phyloP scores from a whole-genome alignment of 208 protist genomes.

The Phytomonas sp. region DNA sequence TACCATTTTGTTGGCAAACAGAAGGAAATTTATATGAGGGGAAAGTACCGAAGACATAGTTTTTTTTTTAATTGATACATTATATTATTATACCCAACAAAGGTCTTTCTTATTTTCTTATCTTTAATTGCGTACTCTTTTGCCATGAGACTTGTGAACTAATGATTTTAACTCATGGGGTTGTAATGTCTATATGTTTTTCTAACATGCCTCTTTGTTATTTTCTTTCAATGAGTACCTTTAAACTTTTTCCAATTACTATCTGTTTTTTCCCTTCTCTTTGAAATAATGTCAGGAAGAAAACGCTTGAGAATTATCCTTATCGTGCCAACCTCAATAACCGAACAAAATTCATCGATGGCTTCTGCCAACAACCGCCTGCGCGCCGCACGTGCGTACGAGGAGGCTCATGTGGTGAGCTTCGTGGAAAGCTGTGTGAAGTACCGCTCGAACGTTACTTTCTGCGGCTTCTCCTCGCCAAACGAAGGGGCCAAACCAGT shows the following conservation, averaged over 20 bases:
- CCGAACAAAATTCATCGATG: background rate
- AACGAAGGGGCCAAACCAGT: constrained; percentile 7
- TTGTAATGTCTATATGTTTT: background rate
- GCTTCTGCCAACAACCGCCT: constrained; percentile 31
- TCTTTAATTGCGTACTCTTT: background rate
- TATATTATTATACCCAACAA: background rate
- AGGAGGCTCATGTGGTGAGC: constrained; percentile 41
- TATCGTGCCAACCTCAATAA: background rate
- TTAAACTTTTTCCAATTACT: background rate
- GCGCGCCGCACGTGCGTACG: constrained; percentile 29
- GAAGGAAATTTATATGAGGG: background rate
- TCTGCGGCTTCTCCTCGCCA: constrained; percentile 25
- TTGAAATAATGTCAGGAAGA: background rate
- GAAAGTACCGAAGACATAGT: background rate
- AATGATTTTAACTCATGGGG: background rate
- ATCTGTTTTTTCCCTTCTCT: background rate
- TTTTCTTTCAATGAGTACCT: background rate
- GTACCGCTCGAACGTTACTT: constrained; percentile 44
- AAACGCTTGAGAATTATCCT: background rate
- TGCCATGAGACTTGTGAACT: background rate
- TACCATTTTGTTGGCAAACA: background rate
- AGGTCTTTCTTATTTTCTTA: background rate
- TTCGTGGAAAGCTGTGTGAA: constrained; percentile 62
- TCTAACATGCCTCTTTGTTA: constrained; percentile 7
- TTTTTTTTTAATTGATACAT: background rate